Conservation (phyloP, 345 rosid genomes). For the Barbarea vulgaris region DNA sequence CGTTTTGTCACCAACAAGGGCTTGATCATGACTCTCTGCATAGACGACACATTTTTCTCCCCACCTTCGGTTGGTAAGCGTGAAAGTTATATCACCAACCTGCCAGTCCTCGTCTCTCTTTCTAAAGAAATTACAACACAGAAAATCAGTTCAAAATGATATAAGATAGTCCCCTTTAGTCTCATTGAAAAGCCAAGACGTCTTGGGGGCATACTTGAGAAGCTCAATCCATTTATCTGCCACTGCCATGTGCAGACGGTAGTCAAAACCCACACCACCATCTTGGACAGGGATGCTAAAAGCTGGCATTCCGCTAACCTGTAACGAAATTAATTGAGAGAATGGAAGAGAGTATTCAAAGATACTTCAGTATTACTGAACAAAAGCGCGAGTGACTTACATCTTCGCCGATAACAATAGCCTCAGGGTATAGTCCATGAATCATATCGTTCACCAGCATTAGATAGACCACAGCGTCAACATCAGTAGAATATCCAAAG, state of each 20-base stretch:
- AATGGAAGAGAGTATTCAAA: background rate
- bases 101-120: constrained; percentile 88
- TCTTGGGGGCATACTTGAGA: constrained; percentile 60
- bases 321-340: constrained; percentile 31
- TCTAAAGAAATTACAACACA: constrained; percentile 49
- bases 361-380: constrained; percentile 7
- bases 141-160: constrained; percentile 7
- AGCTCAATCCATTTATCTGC: constrained; percentile 99
- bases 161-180: background rate
- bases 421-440: constrained; percentile 93
- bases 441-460: constrained; percentile 96
- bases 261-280: constrained; percentile 98
- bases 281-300: constrained; percentile 83
- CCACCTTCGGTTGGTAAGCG: constrained; percentile 92
- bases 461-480: constrained; percentile 86
- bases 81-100: constrained; percentile 70
- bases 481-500: constrained; percentile 89
- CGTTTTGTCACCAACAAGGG: constrained; percentile 99
- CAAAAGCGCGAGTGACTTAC: constrained; percentile 48
- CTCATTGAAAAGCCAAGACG: constrained; percentile 5
- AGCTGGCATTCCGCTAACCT: constrained; percentile 99
- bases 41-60: constrained; percentile 77
- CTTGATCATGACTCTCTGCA: constrained; percentile 99
- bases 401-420: constrained; percentile 92
- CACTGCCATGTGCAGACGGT: constrained; percentile 95